Conservation (phyloP, 345 rosid genomes). For the Ceriops tagal region DNA sequence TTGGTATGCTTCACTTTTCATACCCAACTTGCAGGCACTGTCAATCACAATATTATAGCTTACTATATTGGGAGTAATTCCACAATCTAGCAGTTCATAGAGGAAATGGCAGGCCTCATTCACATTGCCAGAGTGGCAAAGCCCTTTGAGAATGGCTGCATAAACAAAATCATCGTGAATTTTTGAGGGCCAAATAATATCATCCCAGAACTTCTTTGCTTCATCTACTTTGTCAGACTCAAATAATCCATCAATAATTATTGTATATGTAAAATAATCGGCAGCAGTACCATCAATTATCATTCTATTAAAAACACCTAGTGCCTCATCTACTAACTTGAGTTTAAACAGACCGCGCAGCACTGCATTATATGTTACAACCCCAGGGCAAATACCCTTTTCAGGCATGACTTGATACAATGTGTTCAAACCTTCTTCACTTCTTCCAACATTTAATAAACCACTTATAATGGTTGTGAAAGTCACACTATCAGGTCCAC, state of each 20-base stretch:
- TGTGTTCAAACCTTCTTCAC: conserved; percentile 51
- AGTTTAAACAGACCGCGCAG: conserved; percentile 57
- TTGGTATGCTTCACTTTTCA: conserved; percentile 79
- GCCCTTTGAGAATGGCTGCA: conserved; percentile 75
- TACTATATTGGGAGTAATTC: conserved; percentile 56
- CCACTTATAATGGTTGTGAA: conserved; percentile 64
- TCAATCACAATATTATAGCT: conserved; percentile 75
- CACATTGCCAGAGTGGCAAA: conserved; percentile 45
- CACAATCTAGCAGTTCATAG: conserved; percentile 68
- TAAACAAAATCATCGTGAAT: conserved; percentile 68
- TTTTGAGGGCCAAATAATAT: conserved; percentile 74
- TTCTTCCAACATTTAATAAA: conserved; percentile 55
- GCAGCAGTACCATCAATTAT: conserved; percentile 39
- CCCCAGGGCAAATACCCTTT: conserved; percentile 49
- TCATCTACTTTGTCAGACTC: conserved; percentile 41
- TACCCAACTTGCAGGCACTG: conserved; percentile 58
- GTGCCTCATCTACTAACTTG: conserved; percentile 46
- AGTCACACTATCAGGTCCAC: conserved; percentile 69
- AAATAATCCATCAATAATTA: conserved; percentile 57
- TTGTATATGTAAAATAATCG: conserved; percentile 49
- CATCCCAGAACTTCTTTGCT: conserved; percentile 78
- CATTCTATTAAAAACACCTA: conserved; percentile 51
- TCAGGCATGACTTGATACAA: conserved; percentile 47
- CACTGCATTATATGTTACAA: conserved; percentile 71
- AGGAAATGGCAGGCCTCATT: conserved; percentile 76